Conservation (phyloP, 768 basidiomycete species). For the Suillus placidus region DNA sequence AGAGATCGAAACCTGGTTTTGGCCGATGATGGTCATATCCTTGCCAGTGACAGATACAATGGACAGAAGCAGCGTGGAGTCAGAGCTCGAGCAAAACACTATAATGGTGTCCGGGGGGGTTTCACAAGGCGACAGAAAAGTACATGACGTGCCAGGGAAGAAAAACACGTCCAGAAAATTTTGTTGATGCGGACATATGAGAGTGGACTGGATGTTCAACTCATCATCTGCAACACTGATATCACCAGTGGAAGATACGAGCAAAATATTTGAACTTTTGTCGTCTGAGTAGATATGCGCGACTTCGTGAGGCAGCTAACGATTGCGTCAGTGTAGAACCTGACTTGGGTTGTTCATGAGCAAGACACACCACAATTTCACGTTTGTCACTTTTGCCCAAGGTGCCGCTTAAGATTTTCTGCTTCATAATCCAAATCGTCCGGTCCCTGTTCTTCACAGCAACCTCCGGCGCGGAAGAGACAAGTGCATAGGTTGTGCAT, state of each 20-base stretch:
- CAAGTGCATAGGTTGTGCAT: constrained; percentile 58
- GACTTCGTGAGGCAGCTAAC: constrained; percentile 48
- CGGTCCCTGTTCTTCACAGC: constrained; percentile 43
- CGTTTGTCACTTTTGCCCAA: constrained; percentile 42
- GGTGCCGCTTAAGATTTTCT: constrained; percentile 45
- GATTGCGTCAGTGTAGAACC: constrained; percentile 13
- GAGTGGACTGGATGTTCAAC: constrained; percentile 28
- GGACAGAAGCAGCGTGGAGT: constrained; percentile 23
- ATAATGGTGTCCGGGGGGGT: constrained; percentile 17
- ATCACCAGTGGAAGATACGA: constrained; percentile 37
- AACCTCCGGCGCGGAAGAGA: constrained; percentile 51
- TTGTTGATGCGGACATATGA: constrained; percentile 31
- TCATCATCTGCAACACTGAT: constrained; percentile 35
- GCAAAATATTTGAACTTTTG: constrained; percentile 30
- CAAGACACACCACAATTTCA: constrained; percentile 45
- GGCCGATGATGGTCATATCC: background rate
- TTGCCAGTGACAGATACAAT: constrained; percentile 20
- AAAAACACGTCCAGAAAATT: constrained; percentile 33
- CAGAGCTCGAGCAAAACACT: constrained; percentile 28
- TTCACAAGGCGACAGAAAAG: constrained; percentile 26
- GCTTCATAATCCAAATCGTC: constrained; percentile 65
- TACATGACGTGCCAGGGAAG: constrained; percentile 31
- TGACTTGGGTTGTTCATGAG: constrained; percentile 5
- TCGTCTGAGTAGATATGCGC: constrained; percentile 40
- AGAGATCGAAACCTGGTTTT: background rate